A percentile compares a stretch with the other conserved stretches of the same genome.
Conservation (phyloP, 805 yeast genomes). For the Suhomyces sp. region DNA sequence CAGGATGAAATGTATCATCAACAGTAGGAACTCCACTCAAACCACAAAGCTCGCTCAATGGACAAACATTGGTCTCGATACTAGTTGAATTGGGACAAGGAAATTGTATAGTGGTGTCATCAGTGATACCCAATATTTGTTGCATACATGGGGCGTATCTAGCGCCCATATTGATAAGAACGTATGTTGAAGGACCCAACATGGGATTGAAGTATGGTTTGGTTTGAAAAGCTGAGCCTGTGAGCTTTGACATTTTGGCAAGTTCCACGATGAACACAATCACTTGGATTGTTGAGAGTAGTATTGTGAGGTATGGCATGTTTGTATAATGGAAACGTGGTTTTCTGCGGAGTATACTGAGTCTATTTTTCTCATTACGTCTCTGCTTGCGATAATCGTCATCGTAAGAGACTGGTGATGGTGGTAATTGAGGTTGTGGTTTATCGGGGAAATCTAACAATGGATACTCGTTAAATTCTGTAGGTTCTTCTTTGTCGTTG, state of each 20-base stretch:
- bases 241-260: slow-evolving; percentile 52
- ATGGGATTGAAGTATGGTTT: slow-evolving; percentile 74
- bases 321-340: slow-evolving; percentile 36
- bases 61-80: slow-evolving; percentile 53
- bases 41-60: slow-evolving; percentile 60
- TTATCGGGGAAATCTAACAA: slow-evolving; percentile 1
- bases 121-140: slow-evolving; percentile 47
- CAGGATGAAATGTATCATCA: slow-evolving; percentile 41
- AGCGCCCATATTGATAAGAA: slow-evolving; percentile 68
- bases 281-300: slow-evolving; percentile 47
- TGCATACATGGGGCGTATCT: slow-evolving; percentile 73
- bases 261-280: slow-evolving; percentile 63
- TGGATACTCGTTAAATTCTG: slow-evolving; percentile 4
- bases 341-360: slow-evolving; percentile 22
- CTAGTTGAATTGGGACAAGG: slow-evolving; percentile 73
- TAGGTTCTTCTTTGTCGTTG: neutral
- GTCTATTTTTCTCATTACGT: slow-evolving; percentile 17
- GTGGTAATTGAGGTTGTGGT: slow-evolving; percentile 5
- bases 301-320: slow-evolving; percentile 41
- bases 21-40: slow-evolving; percentile 45
- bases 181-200: slow-evolving; percentile 72
- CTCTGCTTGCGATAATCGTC: slow-evolving; percentile 2
- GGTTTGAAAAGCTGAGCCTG: slow-evolving; percentile 66
- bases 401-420: neutral
- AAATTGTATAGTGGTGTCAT: slow-evolving; percentile 43